These are phyloP conservation scores for Solanum piurae DNA, from an alignment of 257 asterid species.

Conservation along the genomic window DNA sequence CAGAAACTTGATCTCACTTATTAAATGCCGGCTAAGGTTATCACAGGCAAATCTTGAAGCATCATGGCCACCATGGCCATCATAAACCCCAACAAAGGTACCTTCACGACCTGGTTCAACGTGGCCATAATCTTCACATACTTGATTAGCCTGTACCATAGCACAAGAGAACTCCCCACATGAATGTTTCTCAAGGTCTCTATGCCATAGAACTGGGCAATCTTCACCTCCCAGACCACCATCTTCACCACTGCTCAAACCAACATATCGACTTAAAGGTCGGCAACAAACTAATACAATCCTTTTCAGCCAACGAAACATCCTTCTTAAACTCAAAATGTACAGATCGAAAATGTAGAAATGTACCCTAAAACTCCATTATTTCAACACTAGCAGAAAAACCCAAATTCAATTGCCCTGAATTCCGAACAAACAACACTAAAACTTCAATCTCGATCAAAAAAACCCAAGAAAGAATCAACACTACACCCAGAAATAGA, in stretches of 20 bases:
- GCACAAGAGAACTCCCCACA: conserved; percentile 70
- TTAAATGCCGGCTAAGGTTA: conserved; percentile 41
- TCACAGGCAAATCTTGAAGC: conserved; percentile 49
- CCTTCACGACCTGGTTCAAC: conserved; percentile 54
- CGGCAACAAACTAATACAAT: conserved; percentile 41
- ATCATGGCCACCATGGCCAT: conserved; percentile 81
- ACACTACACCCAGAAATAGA: too few relatives aligned
- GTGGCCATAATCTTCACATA: conserved; percentile 65
- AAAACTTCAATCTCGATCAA: neutral
- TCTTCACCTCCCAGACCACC: neutral
- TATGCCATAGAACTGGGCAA: conserved; percentile 42
- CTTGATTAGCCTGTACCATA: conserved; percentile 56
- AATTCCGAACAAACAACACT: neutral
- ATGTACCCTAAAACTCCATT: neutral
- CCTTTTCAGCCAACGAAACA: conserved; percentile 57
- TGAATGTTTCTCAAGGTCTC: conserved; percentile 68
- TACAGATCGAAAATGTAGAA: neutral
- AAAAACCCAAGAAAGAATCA: neutral
- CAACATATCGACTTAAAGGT: conserved; percentile 67
- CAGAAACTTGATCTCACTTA: conserved; percentile 26
- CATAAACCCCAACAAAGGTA: conserved; percentile 73
- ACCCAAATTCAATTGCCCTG: neutral
- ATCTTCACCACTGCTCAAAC: conserved; percentile 52
- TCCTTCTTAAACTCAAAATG: conserved; percentile 26
- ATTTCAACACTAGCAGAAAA: neutral